These are phyloP conservation scores for Pseudogymnoascus sp. DNA, from an alignment of 2,329 filamentous ascomycete genomes.

Conservation along the genomic window DNA sequence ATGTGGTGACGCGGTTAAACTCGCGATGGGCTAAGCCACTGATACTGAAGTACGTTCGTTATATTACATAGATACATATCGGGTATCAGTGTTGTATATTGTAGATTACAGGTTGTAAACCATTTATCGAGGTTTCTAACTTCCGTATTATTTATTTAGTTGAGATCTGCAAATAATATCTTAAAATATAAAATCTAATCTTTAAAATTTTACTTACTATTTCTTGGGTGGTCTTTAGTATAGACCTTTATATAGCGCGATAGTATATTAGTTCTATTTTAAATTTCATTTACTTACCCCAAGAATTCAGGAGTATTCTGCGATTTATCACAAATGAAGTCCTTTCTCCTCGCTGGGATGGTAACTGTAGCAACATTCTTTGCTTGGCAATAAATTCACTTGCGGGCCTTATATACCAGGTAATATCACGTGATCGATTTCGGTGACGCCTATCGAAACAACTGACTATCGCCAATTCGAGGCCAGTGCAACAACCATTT, in stretches of 20 bases:
- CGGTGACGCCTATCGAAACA: background rate
- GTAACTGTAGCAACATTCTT: constrained; percentile 1
- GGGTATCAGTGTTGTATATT: background rate
- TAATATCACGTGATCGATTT: background rate
- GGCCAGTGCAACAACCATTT: background rate
- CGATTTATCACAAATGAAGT: background rate
- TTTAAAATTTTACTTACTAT: no score
- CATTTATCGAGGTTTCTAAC: background rate
- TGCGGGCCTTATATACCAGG: background rate
- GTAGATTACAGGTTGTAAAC: background rate
- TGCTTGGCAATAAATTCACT: background rate
- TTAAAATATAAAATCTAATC: background rate
- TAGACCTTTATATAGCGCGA: background rate
- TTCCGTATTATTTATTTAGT: no score
- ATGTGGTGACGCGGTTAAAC: background rate
- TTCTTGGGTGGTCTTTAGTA: background rate
- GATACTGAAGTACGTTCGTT: background rate
- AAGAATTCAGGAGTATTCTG: background rate
- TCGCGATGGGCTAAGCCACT: background rate
- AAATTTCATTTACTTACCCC: background rate
- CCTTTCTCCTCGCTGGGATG: background rate
- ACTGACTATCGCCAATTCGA: background rate
- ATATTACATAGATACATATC: background rate
- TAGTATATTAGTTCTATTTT: background rate
- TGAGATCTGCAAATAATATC: no score